These are phyloP conservation scores for Andrographis paniculata DNA, from an alignment of 305 asterid species.

Conservation along the genomic window DNA sequence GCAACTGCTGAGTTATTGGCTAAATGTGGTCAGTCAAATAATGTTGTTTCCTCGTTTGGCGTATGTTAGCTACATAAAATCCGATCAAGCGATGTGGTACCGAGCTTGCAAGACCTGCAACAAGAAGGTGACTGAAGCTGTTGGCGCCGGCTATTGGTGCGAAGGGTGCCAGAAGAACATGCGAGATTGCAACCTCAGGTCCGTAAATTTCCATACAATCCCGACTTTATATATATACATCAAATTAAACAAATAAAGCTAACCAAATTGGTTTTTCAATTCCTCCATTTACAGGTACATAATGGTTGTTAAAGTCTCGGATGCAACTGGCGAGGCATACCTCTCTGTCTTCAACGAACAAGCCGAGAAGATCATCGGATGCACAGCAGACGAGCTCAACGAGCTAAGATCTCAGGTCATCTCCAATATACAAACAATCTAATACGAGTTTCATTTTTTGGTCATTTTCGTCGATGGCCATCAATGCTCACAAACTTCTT, in stretches of 20 bases:
- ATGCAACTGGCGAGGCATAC: conserved; percentile 84
- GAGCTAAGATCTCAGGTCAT: conserved; percentile 55
- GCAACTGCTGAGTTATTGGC: no score
- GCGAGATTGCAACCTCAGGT: conserved; percentile 63
- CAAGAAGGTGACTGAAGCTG: conserved; percentile 77
- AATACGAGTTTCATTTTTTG: not conserved
- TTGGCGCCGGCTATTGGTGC: conserved; percentile 79
- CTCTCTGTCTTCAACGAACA: conserved; percentile 65
- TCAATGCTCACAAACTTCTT: no score
- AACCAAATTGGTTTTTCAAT: not conserved
- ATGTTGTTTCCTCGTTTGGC: no score
- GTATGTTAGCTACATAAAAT: conserved; percentile 56
- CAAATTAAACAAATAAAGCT: no score
- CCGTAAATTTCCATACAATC: conserved; percentile 1
- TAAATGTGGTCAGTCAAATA: no score
- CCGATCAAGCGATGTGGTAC: conserved; percentile 93
- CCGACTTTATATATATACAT: not conserved
- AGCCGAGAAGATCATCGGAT: conserved; percentile 71
- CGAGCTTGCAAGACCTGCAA: conserved; percentile 84
- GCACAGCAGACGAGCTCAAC: conserved; percentile 81
- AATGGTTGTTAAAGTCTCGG: conserved; percentile 60
- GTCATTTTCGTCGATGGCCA: no score
- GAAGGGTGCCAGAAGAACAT: conserved; percentile 69
- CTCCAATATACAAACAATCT: no score
- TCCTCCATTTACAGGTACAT: conserved; percentile 52